Evolutionary conservation across 2,329 filamentous ascomycete genomes (phyloP), one percentile per base, ranked within the genome.

Genomic region (Aspergillus fijiensis): DNA sequence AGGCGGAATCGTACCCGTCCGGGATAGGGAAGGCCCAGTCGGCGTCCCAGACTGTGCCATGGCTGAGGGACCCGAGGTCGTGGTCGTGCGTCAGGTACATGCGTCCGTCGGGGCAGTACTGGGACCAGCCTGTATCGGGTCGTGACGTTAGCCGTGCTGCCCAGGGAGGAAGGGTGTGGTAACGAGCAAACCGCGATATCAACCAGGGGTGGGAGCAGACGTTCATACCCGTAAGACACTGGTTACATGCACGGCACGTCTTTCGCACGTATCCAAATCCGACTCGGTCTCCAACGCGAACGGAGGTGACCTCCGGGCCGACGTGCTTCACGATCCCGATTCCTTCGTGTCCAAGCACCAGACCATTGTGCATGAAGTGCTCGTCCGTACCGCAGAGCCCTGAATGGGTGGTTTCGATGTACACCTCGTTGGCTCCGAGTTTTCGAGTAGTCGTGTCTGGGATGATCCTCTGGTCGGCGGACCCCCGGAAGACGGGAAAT

Each of bases 331-430:
- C 77, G 9, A 82, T 67, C 51, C 83, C 83, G 47, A 79, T 77
- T 53, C 82, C 83, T 67, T 85, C 83, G 70, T 85, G 83, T 45
- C 82, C 82, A 35, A 85, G 76, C 1, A 59, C 70, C 47, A 68
- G 66, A 42, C 66, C 58, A 5, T 55, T 49, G 25, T 60, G 49
- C 52, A 54, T 51, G 49, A 58, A 70, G 50, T 65, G 66, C 49
- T 63, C 59, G 49, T 70, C 68, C 2, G 66, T 68, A 16, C 67
- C 66, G 52, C 67, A 70, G 49, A 70, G 56, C 27, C 68, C 66
- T 2, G 66, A 62, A 35, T 68, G 63, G 2, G 66, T 68, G 39
- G 63, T 65, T 39, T 63, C 59, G 21, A 69, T 53, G 35, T 67
- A 65, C 11, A 66, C 65, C 5, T 66, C 60, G 12, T 58, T 56